Percentiles rank a stretch among this genome's conserved stretches.
These are phyloP conservation scores for Phytophthora idaei DNA, from an alignment of 352 stramenopile species.

Conservation along the genomic window DNA sequence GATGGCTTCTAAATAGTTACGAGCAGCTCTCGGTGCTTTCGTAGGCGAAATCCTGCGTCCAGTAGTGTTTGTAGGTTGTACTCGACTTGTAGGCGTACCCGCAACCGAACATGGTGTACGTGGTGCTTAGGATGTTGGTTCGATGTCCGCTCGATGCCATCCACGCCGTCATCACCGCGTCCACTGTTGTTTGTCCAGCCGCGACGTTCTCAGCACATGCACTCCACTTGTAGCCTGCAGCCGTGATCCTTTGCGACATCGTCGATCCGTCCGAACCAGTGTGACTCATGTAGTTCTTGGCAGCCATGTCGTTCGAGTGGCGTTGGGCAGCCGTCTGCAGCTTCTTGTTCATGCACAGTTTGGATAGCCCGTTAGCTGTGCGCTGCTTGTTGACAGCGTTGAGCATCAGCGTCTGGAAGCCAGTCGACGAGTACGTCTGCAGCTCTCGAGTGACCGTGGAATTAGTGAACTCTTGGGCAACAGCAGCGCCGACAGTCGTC, in stretches of 20 bases:
- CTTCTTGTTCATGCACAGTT: slow-evolving; percentile 55
- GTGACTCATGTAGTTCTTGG: slow-evolving; percentile 47
- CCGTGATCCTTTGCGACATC: slow-evolving; percentile 41
- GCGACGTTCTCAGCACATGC: slow-evolving; percentile 57
- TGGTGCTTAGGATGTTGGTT: slow-evolving; percentile 50
- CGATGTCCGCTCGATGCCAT: slow-evolving; percentile 55
- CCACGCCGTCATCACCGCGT: slow-evolving; percentile 50
- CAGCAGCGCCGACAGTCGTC: not conserved
- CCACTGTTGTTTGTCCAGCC: slow-evolving; percentile 45
- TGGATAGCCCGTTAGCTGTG: slow-evolving; percentile 30
- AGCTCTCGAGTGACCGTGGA: slow-evolving; percentile 11
- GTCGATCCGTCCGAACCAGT: slow-evolving; percentile 49
- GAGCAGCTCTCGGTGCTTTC: slow-evolving; percentile 15
- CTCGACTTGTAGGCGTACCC: slow-evolving; percentile 31
- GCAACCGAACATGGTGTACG: slow-evolving; percentile 36
- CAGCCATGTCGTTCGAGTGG: slow-evolving; percentile 53
- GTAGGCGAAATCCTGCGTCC: slow-evolving; percentile 56
- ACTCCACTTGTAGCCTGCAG: slow-evolving; percentile 42
- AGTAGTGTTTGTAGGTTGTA: slow-evolving; percentile 51
- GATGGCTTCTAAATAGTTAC: not conserved
- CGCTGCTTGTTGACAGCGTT: slow-evolving; percentile 56
- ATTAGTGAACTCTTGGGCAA: not conserved
- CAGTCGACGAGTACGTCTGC: slow-evolving; percentile 37
- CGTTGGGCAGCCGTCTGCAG: slow-evolving; percentile 33
- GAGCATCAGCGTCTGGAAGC: slow-evolving; percentile 41